These are phyloP conservation scores for Podaxis mareebaensis DNA, from an alignment of 768 basidiomycete genomes.

Conservation along the genomic window DNA sequence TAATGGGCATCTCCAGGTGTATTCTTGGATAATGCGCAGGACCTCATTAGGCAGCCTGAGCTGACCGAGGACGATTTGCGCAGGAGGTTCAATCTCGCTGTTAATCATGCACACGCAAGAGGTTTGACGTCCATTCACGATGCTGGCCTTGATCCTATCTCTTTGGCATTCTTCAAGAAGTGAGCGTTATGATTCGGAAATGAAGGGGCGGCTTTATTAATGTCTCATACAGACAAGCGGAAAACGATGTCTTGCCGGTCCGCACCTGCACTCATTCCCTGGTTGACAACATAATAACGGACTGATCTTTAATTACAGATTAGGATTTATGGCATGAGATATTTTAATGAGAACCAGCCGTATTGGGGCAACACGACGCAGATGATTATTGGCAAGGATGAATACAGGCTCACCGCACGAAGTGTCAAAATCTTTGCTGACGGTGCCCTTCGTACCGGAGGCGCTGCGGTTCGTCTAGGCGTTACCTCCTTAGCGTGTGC, in stretches of 20 bases:
- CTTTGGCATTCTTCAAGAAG: slow-evolving; percentile 76
- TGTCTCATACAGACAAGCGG: slow-evolving; percentile 53
- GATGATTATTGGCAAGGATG: slow-evolving; percentile 55
- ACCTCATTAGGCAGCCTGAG: slow-evolving; percentile 62
- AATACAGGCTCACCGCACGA: slow-evolving; percentile 66
- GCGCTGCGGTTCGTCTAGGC: slow-evolving; percentile 68
- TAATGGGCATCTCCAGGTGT: slow-evolving; percentile 46
- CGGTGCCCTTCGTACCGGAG: slow-evolving; percentile 86
- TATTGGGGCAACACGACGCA: slow-evolving; percentile 74
- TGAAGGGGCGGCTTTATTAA: neutral
- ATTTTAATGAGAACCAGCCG: slow-evolving; percentile 60
- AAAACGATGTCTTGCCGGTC: slow-evolving; percentile 62
- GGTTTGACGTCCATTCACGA: slow-evolving; percentile 89
- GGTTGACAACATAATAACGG: slow-evolving; percentile 13
- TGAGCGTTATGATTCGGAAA: slow-evolving; percentile 26
- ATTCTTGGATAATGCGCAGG: slow-evolving; percentile 86
- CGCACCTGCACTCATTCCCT: slow-evolving; percentile 14
- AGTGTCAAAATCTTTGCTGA: slow-evolving; percentile 82
- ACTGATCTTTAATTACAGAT: slow-evolving; percentile 40
- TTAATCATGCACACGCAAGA: slow-evolving; percentile 63
- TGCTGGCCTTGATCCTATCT: slow-evolving; percentile 68
- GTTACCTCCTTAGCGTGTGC: slow-evolving; percentile 8
- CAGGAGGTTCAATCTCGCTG: slow-evolving; percentile 59
- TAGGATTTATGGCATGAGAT: slow-evolving; percentile 77
- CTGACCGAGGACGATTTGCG: slow-evolving; percentile 65